phyloP scores from a whole-genome alignment of 2,329 filamentous ascomycete genomes.

The Aureobasidium zeae region DNA sequence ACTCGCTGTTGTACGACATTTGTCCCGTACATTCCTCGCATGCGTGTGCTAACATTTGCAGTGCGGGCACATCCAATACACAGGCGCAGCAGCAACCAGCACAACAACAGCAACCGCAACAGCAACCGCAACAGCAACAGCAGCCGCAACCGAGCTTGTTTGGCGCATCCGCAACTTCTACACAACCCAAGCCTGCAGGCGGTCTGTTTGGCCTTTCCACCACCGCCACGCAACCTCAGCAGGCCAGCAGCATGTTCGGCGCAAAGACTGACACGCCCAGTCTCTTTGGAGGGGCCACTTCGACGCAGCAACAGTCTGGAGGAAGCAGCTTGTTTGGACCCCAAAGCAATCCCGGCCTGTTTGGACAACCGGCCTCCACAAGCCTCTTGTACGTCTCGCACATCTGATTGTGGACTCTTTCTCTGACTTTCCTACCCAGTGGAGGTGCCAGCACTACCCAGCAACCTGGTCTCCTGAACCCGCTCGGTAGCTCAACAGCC shows the following conservation, averaged over 20 bases:
- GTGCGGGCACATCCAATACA: background rate
- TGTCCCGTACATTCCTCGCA: too few relatives aligned
- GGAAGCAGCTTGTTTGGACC: conserved; percentile 23
- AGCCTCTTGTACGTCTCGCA: conserved; percentile 21
- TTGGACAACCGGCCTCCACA: conserved; percentile 23
- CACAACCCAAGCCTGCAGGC: conserved; percentile 21
- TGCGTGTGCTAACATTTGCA: too few relatives aligned
- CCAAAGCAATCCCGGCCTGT: conserved; percentile 25
- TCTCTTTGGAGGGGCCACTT: conserved; percentile 22
- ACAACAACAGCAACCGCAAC: background rate
- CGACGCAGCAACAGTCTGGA: conserved; percentile 22
- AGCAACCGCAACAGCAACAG: background rate
- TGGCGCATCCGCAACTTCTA: conserved; percentile 18
- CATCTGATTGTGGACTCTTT: conserved; percentile 12
- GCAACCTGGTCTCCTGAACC: conserved; percentile 21
- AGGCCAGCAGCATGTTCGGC: conserved; percentile 22
- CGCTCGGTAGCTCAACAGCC: conserved; percentile 16
- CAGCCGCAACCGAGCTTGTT: conserved; percentile 19
- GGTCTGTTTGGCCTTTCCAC: conserved; percentile 23
- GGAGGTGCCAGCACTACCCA: conserved; percentile 24
- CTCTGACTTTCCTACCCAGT: conserved; percentile 23
- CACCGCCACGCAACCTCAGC: conserved; percentile 20
- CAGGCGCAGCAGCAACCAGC: too few relatives aligned
- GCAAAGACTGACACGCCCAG: conserved; percentile 19
- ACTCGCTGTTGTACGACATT: conserved; percentile 30